A percentile compares a stretch with the other conserved stretches of the same genome.
phyloP scores from a whole-genome alignment of 805 yeast genomes.

The Cyberlindnera amylophila region DNA sequence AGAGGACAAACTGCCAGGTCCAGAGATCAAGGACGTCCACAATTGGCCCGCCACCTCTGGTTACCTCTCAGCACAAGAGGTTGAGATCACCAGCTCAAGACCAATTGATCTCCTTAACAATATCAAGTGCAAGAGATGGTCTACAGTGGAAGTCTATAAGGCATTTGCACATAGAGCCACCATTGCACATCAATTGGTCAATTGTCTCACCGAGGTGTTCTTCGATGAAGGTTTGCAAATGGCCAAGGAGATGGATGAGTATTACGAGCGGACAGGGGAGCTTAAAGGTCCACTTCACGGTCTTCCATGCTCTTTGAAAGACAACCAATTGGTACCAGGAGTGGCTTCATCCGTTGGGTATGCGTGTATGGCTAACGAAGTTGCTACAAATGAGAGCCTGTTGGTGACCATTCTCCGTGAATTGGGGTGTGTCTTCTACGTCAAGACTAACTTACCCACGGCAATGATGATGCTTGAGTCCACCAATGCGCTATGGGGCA shows the following conservation, averaged over 20 bases:
- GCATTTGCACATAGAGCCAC: constrained; percentile 59
- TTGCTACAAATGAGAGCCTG: constrained; percentile 33
- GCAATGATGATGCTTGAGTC: constrained; percentile 48
- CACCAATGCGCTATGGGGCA: constrained; percentile 40
- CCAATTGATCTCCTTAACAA: constrained; percentile 18
- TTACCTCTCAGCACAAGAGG: constrained; percentile 31
- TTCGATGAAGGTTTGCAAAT: constrained; percentile 51
- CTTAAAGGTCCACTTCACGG: constrained; percentile 65
- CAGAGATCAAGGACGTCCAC: constrained; percentile 3
- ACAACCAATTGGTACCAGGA: constrained; percentile 36
- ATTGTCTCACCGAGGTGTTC: constrained; percentile 34
- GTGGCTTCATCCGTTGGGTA: constrained; percentile 48
- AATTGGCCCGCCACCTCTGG: constrained; percentile 33
- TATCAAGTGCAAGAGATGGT: constrained; percentile 32
- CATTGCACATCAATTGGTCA: constrained; percentile 50
- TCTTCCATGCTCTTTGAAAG: constrained; percentile 59
- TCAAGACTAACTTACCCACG: constrained; percentile 50
- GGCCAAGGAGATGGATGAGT: constrained; percentile 52
- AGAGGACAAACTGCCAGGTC: constrained; percentile 6
- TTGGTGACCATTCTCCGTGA: constrained; percentile 37
- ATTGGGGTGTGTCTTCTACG: constrained; percentile 49
- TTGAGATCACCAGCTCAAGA: constrained; percentile 28
- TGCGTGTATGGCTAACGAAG: constrained; percentile 31
- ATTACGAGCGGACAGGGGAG: constrained; percentile 42
- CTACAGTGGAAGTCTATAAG: constrained; percentile 41